Conservation (phyloP, 345 rosid species). For the Salix brachista region DNA sequence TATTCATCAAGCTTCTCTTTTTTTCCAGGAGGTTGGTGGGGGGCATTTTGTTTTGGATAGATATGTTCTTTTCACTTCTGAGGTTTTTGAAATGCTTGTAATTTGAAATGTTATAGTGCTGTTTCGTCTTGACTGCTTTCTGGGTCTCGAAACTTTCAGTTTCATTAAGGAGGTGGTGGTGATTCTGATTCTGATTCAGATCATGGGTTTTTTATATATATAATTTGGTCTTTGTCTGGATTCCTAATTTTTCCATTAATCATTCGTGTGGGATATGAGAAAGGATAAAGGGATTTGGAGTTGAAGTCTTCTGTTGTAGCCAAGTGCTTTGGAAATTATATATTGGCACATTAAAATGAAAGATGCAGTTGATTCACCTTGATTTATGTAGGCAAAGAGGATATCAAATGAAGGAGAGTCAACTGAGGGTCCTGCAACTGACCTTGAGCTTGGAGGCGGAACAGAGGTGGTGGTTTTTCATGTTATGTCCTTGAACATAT, state of each 20-base stretch:
- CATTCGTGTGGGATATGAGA: neutral
- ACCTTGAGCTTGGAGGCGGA: constrained; percentile 61
- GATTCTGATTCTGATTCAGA: neutral
- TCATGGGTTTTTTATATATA: too few species aligned
- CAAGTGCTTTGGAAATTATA: neutral
- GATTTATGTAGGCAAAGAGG: constrained; percentile 29
- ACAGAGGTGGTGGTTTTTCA: constrained; percentile 42
- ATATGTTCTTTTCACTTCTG: too few species aligned
- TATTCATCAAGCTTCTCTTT: too few species aligned
- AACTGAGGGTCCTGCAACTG: constrained; percentile 33
- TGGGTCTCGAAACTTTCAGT: neutral
- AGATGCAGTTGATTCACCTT: neutral
- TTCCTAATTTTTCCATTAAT: neutral
- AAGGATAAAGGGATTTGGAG: neutral
- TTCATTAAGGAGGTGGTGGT: neutral
- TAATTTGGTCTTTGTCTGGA: neutral
- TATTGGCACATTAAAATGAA: neutral
- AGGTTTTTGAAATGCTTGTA: neutral
- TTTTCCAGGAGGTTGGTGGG: too few species aligned
- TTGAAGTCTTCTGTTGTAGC: neutral
- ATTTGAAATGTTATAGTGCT: neutral
- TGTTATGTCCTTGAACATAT: constrained; percentile 6
- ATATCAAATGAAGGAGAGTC: constrained; percentile 42
- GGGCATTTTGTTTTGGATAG: too few species aligned
- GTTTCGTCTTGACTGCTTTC: neutral